Evolutionary conservation across 345 rosid genomes (phyloP).

Genomic region (Populus tremula): DNA sequence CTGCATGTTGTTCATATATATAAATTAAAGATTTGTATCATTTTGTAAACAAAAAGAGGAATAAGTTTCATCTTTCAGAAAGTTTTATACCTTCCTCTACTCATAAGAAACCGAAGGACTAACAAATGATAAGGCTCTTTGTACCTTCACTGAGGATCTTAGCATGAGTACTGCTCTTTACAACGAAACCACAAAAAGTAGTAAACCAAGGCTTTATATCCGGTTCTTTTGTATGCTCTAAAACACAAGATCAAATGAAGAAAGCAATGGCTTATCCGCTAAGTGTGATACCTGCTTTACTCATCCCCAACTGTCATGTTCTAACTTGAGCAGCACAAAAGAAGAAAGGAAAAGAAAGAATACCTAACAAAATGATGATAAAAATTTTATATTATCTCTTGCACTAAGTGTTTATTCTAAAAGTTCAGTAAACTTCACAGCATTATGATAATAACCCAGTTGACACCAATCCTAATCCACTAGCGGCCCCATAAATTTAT

Average conservation of each 20-base stretch:
- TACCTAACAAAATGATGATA: not conserved
- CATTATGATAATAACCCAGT: not conserved
- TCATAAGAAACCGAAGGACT: constrained; percentile 14
- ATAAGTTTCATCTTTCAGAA: constrained; percentile 12
- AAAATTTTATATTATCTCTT: not conserved
- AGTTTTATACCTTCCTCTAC: constrained; percentile 28
- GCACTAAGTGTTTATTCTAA: not conserved
- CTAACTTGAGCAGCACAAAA: constrained; percentile 10
- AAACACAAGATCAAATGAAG: not conserved
- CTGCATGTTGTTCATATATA: not conserved
- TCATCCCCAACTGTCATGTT: constrained; percentile 8
- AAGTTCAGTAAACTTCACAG: not conserved
- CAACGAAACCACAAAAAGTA: not conserved
- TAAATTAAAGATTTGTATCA: not conserved
- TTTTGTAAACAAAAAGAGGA: not conserved
- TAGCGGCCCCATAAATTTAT: not conserved
- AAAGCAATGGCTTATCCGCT: not conserved
- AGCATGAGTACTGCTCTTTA: not conserved
- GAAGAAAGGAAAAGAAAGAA: not conserved
- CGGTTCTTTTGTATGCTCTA: not conserved
- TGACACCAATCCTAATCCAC: not conserved
- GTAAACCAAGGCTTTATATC: not conserved
- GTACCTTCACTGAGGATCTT: not conserved
- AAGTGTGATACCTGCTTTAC: not conserved
- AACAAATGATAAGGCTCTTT: not conserved